Conservation (phyloP, 768 basidiomycete genomes). For the Boletus bicolor region DNA sequence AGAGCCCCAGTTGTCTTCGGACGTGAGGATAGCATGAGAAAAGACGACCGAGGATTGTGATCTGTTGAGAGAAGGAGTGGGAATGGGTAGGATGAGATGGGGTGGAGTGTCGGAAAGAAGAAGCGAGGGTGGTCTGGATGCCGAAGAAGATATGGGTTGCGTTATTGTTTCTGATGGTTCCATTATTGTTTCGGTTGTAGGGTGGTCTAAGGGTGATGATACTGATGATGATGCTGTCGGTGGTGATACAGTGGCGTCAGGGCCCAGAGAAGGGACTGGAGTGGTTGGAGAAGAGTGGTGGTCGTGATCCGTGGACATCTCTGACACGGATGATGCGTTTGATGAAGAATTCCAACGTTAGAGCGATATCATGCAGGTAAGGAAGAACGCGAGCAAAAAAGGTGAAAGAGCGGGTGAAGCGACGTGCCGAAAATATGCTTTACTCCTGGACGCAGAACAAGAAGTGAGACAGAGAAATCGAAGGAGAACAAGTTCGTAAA, state of each 20-base stretch:
- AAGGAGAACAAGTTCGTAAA: neutral
- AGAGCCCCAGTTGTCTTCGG: constrained; percentile 37
- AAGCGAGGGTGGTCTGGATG: constrained; percentile 22
- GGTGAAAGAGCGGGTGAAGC: neutral
- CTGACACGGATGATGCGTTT: constrained; percentile 16
- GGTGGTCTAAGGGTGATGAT: constrained; percentile 22
- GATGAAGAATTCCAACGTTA: constrained; percentile 10
- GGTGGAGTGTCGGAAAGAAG: constrained; percentile 14
- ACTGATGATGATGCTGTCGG: constrained; percentile 15
- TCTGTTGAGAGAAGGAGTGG: constrained; percentile 35
- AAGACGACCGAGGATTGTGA: constrained; percentile 45
- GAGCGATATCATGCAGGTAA: constrained; percentile 20
- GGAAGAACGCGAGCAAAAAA: neutral
- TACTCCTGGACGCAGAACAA: constrained; percentile 6
- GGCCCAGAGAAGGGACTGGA: constrained; percentile 8
- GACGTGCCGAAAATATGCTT: constrained; percentile 8
- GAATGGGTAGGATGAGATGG: constrained; percentile 44
- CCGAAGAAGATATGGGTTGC: constrained; percentile 7
- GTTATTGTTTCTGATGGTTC: constrained; percentile 18
- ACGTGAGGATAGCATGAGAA: constrained; percentile 38
- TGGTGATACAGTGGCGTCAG: constrained; percentile 26
- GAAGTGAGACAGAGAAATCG: constrained; percentile 4
- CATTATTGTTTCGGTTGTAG: constrained; percentile 20
- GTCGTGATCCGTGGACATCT: constrained; percentile 27
- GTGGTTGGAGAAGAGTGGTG: constrained; percentile 17